Percentiles rank a stretch among this genome's conserved stretches.
phyloP scores from a whole-genome alignment of 2,329 filamentous ascomycete species.

The Exophiala alcalophila region DNA sequence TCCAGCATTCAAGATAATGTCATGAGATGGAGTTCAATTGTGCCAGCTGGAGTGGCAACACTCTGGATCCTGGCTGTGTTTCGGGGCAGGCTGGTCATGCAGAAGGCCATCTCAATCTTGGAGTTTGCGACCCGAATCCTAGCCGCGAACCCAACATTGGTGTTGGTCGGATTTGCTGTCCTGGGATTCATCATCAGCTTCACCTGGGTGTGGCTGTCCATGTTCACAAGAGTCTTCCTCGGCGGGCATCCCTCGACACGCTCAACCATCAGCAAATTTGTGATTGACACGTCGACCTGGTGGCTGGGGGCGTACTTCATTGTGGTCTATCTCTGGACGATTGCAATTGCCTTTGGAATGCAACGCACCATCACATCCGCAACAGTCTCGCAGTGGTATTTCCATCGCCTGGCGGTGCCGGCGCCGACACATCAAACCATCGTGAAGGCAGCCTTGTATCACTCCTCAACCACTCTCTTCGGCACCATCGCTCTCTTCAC shows the following conservation, averaged over 20 bases:
- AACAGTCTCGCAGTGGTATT: slow-evolving; percentile 98
- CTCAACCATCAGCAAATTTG: slow-evolving; percentile 59
- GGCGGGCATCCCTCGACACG: slow-evolving; percentile 71
- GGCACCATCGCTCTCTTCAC: slow-evolving; percentile 90
- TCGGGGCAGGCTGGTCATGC: slow-evolving; percentile 74
- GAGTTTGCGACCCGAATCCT: slow-evolving; percentile 90
- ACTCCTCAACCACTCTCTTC: slow-evolving; percentile 82
- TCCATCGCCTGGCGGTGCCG: slow-evolving; percentile 81
- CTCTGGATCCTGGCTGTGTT: slow-evolving; percentile 82
- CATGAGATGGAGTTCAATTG: slow-evolving; percentile 81
- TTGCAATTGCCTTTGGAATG: slow-evolving; percentile 80
- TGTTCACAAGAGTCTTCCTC: slow-evolving; percentile 94
- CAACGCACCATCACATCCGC: slow-evolving; percentile 90
- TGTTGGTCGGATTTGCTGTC: slow-evolving; percentile 77
- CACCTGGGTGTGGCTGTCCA: slow-evolving; percentile 94
- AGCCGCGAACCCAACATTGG: slow-evolving; percentile 75
- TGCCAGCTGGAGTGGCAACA: slow-evolving; percentile 70
- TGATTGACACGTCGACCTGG: slow-evolving; percentile 87
- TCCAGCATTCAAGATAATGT: slow-evolving; percentile 75
- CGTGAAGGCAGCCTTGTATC: slow-evolving; percentile 75
- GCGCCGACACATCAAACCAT: slow-evolving; percentile 75
- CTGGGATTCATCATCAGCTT: slow-evolving; percentile 74
- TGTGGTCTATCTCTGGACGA: slow-evolving; percentile 91
- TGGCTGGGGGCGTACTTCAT: slow-evolving; percentile 93
- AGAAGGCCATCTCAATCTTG: slow-evolving; percentile 80